Percentiles rank a stretch among this genome's conserved stretches.
phyloP scores from a whole-genome alignment of 2,329 filamentous ascomycete genomes.

The Botrytis elliptica region DNA sequence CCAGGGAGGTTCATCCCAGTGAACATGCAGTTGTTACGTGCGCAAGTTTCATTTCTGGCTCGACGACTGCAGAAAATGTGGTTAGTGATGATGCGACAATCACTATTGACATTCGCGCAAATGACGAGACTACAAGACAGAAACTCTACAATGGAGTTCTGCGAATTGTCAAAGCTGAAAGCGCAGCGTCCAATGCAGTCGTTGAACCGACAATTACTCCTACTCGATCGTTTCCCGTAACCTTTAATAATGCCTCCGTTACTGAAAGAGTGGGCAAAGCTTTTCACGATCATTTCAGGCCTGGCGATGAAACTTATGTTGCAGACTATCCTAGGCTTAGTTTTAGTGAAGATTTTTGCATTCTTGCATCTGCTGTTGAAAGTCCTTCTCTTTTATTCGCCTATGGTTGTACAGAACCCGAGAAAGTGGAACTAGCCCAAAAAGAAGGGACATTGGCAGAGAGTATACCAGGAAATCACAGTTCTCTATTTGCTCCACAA shows the following conservation, averaged over 20 bases:
- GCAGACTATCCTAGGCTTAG: slow-evolving; percentile 17
- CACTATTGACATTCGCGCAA: slow-evolving; percentile 43
- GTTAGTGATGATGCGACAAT: slow-evolving; percentile 44
- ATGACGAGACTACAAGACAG: slow-evolving; percentile 37
- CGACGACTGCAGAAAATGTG: slow-evolving; percentile 43
- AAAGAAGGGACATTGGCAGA: slow-evolving; percentile 47
- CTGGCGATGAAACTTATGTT: slow-evolving; percentile 14
- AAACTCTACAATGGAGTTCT: slow-evolving; percentile 40
- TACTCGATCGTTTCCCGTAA: slow-evolving; percentile 21
- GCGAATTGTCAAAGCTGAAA: slow-evolving; percentile 48
- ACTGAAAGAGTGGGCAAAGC: slow-evolving; percentile 2
- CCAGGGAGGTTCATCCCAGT: slow-evolving; percentile 40
- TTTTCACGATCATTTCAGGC: background rate
- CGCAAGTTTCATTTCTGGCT: slow-evolving; percentile 44
- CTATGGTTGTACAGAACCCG: slow-evolving; percentile 52
- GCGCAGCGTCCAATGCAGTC: background rate
- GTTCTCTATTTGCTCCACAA: background rate
- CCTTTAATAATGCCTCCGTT: slow-evolving; percentile 24
- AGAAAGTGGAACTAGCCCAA: slow-evolving; percentile 50
- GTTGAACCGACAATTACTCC: slow-evolving; percentile 5
- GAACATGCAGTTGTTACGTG: slow-evolving; percentile 48
- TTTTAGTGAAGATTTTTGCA: slow-evolving; percentile 38
- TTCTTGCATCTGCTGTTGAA: slow-evolving; percentile 47
- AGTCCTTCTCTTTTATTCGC: slow-evolving; percentile 44
- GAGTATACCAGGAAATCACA: slow-evolving; percentile 24